These are phyloP conservation scores for Fusarium napiforme DNA, from an alignment of 2,329 filamentous ascomycete genomes.

Conservation along the genomic window DNA sequence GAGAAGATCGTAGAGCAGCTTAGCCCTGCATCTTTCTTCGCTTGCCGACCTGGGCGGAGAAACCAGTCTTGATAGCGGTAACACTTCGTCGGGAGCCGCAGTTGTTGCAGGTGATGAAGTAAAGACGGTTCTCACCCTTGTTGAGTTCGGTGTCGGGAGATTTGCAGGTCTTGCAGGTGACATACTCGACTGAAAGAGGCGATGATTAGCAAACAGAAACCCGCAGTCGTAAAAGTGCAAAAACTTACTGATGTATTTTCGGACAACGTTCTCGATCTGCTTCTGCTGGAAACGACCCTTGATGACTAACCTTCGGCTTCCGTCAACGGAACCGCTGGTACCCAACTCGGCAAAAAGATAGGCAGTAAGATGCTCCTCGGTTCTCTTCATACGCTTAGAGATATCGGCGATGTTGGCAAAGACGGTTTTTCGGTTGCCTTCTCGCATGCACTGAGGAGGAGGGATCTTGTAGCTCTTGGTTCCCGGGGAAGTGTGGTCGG, in stretches of 20 bases:
- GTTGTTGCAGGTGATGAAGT: slow-evolving; percentile 96
- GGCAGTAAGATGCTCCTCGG: slow-evolving; percentile 95
- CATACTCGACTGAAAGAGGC: slow-evolving; percentile 79
- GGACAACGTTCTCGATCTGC: slow-evolving; percentile 96
- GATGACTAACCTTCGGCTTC: slow-evolving; percentile 92
- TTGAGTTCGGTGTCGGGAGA: slow-evolving; percentile 94
- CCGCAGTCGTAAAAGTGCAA: background rate
- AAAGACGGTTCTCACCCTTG: slow-evolving; percentile 99
- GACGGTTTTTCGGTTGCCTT: slow-evolving; percentile 99
- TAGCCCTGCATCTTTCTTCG: slow-evolving; percentile 93
- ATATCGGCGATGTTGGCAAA: slow-evolving; percentile 99
- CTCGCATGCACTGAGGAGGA: slow-evolving; percentile 96
- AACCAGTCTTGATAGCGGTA: slow-evolving; percentile 99
- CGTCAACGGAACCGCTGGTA: slow-evolving; percentile 95
- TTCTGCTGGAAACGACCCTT: slow-evolving; percentile 99
- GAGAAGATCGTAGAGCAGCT: slow-evolving; percentile 40
- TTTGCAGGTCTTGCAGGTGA: slow-evolving; percentile 98
- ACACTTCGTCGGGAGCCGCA: slow-evolving; percentile 87
- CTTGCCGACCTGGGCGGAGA: slow-evolving; percentile 99
- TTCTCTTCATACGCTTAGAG: slow-evolving; percentile 99
- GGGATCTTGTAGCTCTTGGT: slow-evolving; percentile 99
- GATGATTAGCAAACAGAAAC: slow-evolving; percentile 44
- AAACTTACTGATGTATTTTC: slow-evolving; percentile 89
- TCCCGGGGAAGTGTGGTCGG: slow-evolving; percentile 89
- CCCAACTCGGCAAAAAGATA: slow-evolving; percentile 98